Evolutionary conservation across 805 yeast genomes (phyloP), one percentile per base, ranked within the genome.

Genomic region (Candida broadrunensis): DNA sequence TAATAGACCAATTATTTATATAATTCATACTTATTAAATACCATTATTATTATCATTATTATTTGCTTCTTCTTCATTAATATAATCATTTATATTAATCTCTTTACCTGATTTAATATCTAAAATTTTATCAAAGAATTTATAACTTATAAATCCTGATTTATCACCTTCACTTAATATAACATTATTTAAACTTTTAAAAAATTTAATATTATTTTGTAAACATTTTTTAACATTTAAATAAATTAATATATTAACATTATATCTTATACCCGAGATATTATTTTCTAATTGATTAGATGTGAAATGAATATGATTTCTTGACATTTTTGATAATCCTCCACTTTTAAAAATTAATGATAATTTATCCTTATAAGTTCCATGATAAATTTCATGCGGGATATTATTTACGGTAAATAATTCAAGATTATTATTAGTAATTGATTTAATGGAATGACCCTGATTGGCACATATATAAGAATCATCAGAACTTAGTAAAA

Each of bases 221-320:
- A 77, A 47, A 20, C 85, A 69, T 46, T 70, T 70, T 3, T 57
- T 66, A 2, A 75, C 63, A 51, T 89, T 80, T 3, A 91, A 54
- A 52, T 75, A 85, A 2, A 93, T 81, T 40, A 80, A 61, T 1
- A 85, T 78, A 20, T 73, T 67, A 40, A 81, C 64, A 31, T 69
- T 65, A n/a, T 60, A 50, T 37, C 97, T 69, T 68, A 88, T 78
- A 0, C 98, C 98, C 45, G 90, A 80, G 12, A 83, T 70, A 4
- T 58, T 56, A 3, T 68, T 67, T n/a, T n/a, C n/a, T 21, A 62
- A 64, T 13, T 43, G 37, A 21, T 82, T 83, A 1, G 78, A 65
- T 0, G 98, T 87, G 56, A 91, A 72, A 63, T 93, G 99, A 14
- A 93, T 79, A 58, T 93, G 98, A 48, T 83, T 83, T 52, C 99